Base-by-base conservation (phyloP, 2,329 filamentous ascomycete species). In the Rhinocladiella similis region DNA sequence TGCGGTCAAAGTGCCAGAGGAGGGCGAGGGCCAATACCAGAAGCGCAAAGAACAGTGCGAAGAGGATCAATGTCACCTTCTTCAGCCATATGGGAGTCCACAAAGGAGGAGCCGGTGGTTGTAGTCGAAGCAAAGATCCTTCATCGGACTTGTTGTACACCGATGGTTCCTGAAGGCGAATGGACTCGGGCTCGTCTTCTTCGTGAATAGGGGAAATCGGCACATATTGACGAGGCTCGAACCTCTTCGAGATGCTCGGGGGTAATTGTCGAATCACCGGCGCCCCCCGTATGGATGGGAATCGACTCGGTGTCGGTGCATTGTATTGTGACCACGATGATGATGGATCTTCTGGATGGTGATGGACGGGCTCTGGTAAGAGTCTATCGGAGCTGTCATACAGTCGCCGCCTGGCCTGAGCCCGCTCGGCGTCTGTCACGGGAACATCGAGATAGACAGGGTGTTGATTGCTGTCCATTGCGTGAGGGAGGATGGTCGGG, bases 51-150 rank as follows among this genome's bases (percentile, higher is more conserved):
- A 63, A 41, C 2, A 60, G 13, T 3, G 58, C 56, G 36, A 66
- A 62, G 18, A 62, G 47, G 16, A 42, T 58, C 36, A 66, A 48
- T 22, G 60, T 35, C 53, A 54, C 49, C 39, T 59, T 56, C 46
- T 50, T 56, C 41, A 66, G 45, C 64, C 64, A 66, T 22, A 62
- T 50, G 22, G 62, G 64, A 39, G 61, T 64, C 64, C 64, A 66
- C 13, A 65, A 38, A 2, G 47, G 50, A 33, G 57, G 58, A 6
- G 50, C 42, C 6, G 60, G 56, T 41, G 35, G 56, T 25, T 49
- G 12, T 14, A 39, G 18, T 7, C 47, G 47, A 16, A 57, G 54
- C 25, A 57, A 36, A 48, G 38, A 39, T 9, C 43, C 46, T n/a
- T 52, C 43, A 39, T 57, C 59, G 25, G 41, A 35, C 25, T 36